Conservation (phyloP, 2,329 filamentous ascomycete genomes). For the Rasamsonia emersonii region DNA sequence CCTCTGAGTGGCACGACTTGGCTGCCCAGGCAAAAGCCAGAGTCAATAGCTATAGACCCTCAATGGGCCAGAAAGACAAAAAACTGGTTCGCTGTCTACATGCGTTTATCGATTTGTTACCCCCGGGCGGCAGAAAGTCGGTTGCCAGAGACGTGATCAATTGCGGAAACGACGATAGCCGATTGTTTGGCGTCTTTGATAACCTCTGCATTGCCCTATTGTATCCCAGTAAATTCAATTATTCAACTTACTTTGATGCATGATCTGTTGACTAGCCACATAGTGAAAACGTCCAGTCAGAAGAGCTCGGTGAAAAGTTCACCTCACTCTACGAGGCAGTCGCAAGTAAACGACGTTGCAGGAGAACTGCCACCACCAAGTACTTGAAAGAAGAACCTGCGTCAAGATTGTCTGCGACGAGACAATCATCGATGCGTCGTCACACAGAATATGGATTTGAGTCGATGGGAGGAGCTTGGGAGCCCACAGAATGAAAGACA, state of each 20-base stretch:
- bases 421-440: background rate
- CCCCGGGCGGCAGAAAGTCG: background rate
- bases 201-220: background rate
- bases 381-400: background rate
- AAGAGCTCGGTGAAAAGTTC: background rate
- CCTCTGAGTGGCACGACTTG: background rate
- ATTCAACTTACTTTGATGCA: background rate
- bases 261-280: background rate
- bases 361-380: background rate
- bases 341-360: background rate
- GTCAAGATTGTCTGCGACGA: background rate
- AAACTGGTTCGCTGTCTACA: background rate
- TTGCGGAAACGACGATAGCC: background rate
- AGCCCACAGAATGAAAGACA: background rate
- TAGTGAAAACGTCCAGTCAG: background rate
- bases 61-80: background rate
- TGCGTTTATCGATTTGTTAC: constrained; percentile 2
- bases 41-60: background rate
- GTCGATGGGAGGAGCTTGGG: background rate
- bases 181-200: background rate
- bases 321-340: background rate
- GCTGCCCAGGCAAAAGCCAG: background rate
- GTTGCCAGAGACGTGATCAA: background rate
- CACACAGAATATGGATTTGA: background rate
- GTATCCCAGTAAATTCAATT: background rate